Conservation (phyloP, 768 basidiomycete genomes). For the Heimioporus sp. region DNA sequence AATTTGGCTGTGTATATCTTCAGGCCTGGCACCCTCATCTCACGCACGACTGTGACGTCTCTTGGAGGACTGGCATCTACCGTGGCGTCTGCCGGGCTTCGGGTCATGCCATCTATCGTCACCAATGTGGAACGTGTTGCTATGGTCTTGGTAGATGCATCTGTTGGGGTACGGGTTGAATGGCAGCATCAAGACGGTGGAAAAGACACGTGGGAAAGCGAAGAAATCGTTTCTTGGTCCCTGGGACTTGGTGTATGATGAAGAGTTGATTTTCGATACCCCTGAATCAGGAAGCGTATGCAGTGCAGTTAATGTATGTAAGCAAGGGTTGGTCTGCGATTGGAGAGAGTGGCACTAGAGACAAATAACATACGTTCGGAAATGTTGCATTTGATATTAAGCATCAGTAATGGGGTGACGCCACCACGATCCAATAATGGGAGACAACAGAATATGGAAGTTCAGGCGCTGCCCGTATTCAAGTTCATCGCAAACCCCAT, state of each 20-base stretch:
- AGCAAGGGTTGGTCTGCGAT: too few relatives aligned
- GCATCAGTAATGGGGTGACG: too few relatives aligned
- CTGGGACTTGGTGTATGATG: constrained; percentile 18
- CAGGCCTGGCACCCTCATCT: constrained; percentile 16
- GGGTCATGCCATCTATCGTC: constrained; percentile 21
- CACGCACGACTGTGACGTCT: constrained; percentile 10
- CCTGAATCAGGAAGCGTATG: background rate
- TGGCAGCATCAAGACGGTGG: constrained; percentile 20
- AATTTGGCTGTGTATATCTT: constrained; percentile 18
- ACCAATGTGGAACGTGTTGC: constrained; percentile 19
- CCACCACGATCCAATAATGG: too few relatives aligned
- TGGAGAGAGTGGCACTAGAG: too few relatives aligned
- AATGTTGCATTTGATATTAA: too few relatives aligned
- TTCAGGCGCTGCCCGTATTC: too few relatives aligned
- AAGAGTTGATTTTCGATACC: background rate
- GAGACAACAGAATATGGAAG: too few relatives aligned
- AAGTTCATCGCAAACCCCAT: too few relatives aligned
- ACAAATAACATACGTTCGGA: too few relatives aligned
- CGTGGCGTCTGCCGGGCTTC: constrained; percentile 17
- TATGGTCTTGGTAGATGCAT: constrained; percentile 24
- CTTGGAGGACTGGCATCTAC: constrained; percentile 16
- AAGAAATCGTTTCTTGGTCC: constrained; percentile 26
- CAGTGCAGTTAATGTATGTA: background rate
- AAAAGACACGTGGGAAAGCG: constrained; percentile 28
- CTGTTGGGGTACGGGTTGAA: constrained; percentile 25